Conservation (phyloP, 1,284 basidiomycete genomes). For the Phylloporus sp. region DNA sequence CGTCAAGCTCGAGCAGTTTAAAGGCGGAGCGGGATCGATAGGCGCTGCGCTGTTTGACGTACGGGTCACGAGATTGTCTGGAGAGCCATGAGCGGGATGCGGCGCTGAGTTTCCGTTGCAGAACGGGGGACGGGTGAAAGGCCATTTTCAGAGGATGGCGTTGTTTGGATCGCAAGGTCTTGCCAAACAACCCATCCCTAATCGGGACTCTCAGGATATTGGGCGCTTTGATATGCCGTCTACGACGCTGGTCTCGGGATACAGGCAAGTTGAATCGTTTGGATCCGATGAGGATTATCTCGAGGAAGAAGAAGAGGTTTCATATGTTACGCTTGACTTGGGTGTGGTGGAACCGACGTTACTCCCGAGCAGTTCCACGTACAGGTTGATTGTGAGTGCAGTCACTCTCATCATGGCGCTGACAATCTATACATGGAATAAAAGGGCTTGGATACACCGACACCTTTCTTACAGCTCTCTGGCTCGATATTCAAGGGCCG, state of each 20-base stretch:
- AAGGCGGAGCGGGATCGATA: conserved; percentile 86
- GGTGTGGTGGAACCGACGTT: conserved; percentile 76
- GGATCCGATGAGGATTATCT: conserved; percentile 68
- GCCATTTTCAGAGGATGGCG: conserved; percentile 25
- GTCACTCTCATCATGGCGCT: neutral
- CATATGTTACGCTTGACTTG: conserved; percentile 76
- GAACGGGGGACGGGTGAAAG: conserved; percentile 41
- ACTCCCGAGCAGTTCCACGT: conserved; percentile 70
- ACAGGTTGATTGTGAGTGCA: conserved; percentile 72
- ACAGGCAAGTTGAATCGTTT: conserved; percentile 68
- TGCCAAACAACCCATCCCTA: conserved; percentile 21
- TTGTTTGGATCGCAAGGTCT: conserved; percentile 35
- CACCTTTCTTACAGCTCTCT: conserved; percentile 76
- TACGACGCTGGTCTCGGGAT: conserved; percentile 54
- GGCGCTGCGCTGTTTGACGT: conserved; percentile 66
- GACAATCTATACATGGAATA: conserved; percentile 1
- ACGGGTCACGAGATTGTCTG: conserved; percentile 72
- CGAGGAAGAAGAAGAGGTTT: conserved; percentile 64
- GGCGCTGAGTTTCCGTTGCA: conserved; percentile 42
- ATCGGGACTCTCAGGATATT: neutral
- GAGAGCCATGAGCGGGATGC: conserved; percentile 65
- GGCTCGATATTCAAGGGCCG: conserved; percentile 75
- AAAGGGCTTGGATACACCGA: conserved; percentile 78
- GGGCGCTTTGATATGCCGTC: too few species aligned
- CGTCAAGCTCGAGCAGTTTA: conserved; percentile 81